Base-by-base conservation (phyloP, 2,329 filamentous ascomycete genomes). In the Arthroderma uncinatum region DNA sequence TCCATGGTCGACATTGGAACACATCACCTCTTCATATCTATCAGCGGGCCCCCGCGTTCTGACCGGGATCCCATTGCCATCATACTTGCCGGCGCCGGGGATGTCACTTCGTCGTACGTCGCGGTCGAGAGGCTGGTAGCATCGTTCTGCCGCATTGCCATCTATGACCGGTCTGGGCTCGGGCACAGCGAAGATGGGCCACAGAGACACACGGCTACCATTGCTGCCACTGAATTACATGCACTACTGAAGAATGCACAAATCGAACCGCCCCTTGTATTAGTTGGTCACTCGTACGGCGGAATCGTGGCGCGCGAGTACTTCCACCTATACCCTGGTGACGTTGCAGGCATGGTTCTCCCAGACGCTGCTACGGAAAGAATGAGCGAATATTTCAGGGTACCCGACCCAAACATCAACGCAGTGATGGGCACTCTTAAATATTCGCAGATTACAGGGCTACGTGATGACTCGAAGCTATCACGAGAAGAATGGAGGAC, bases 231-330 rank as follows among this genome's bases (percentile, higher is more conserved):
- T 10, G 70, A 73, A 53, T 60, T 74, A 23, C 64, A 64, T 42
- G 57, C 33, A 23, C 62, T 71, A n/a, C 63, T 73, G 4, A 10
- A 59, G n/a, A 54, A 40, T 3, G 62, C 60, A 9, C 30, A 60
- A 0, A 57, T 71, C 0, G 6, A 37, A 0, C 62, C 68, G 5
- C 71, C 70, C 1, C 64, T 69, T 14, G 42, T 73, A 2, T 61
- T 75, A 4, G 65, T 69, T 1, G 71, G 64, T 1, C 73, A 75
- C 59, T 73, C 71, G 9, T 75, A 72, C 54, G 73, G 73, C 6
- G 71, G 64, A 0, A 68, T 74, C 42, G 61, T 73, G 40, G 69
- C 70, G 16, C 67, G 73, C 4, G 70, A 73, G 53, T 74, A 67
- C 55, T 60, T 74, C 12, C 68, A 73, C 56, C 58, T 69, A 0